Conservation (phyloP, 2,329 filamentous ascomycete species). For the Colletotrichum sp. region DNA sequence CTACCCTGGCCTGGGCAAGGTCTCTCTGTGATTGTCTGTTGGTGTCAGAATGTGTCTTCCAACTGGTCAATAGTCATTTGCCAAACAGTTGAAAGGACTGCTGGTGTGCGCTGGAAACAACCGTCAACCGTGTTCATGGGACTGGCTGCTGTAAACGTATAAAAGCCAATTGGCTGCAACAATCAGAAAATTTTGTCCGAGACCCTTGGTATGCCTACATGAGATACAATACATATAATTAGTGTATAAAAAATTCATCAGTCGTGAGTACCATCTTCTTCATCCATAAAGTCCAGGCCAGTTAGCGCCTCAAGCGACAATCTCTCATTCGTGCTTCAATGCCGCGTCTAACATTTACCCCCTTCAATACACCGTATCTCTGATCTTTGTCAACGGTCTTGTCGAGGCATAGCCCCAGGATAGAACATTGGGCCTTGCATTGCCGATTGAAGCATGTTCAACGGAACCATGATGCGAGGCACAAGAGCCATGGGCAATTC, state of each 20-base stretch:
- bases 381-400: neutral
- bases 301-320: too few relatives aligned
- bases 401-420: neutral
- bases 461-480: neutral
- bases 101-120: too few relatives aligned
- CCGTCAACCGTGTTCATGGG: neutral
- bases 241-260: neutral
- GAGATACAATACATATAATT: neutral
- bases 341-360: neutral
- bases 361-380: neutral
- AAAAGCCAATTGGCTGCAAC: too few relatives aligned
- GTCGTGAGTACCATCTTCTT: too few relatives aligned
- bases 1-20: too few relatives aligned
- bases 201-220: neutral
- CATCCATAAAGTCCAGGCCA: too few relatives aligned
- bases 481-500: neutral
- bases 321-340: neutral
- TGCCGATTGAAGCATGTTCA: neutral
- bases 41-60: too few relatives aligned
- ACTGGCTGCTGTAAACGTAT: neutral
- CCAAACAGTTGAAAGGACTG: neutral
- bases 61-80: neutral
- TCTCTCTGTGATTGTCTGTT: too few relatives aligned
- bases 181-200: neutral
- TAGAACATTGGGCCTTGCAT: neutral